Percentiles rank a stretch among this genome's conserved stretches.
Conservation (phyloP, 371 early-diverging fungal genomes). For the Rhizopus sp. region DNA sequence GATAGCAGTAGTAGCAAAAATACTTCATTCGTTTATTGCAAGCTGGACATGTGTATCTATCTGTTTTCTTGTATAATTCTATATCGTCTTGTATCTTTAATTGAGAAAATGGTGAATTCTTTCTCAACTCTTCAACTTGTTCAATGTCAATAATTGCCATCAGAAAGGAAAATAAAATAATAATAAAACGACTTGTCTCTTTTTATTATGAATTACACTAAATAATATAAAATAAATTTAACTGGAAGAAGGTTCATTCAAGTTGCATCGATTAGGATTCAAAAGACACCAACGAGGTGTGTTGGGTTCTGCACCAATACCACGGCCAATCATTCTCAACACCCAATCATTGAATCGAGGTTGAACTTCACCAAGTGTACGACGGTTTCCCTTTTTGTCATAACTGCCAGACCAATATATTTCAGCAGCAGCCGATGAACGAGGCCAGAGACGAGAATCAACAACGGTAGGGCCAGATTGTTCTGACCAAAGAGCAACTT, state of each 20-base stretch:
- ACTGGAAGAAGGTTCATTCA: constrained; percentile 28
- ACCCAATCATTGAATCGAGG: constrained; percentile 47
- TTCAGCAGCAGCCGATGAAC: constrained; percentile 73
- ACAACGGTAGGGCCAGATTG: constrained; percentile 64
- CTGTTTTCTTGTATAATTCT: constrained; percentile 30
- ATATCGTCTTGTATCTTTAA: constrained; percentile 48
- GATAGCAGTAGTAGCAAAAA: constrained; percentile 76
- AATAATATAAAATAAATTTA: constrained; percentile 6
- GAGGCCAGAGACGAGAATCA: constrained; percentile 73
- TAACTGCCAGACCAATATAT: constrained; percentile 75
- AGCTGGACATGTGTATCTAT: constrained; percentile 49
- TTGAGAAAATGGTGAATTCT: constrained; percentile 35
- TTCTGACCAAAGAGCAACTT: constrained; percentile 74
- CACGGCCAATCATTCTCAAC: constrained; percentile 64
- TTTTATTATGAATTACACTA: not conserved
- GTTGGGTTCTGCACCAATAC: constrained; percentile 66
- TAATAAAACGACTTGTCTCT: not conserved
- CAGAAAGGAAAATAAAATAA: not conserved
- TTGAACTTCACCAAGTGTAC: constrained; percentile 29
- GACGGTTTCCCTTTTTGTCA: constrained; percentile 49
- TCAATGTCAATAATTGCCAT: constrained; percentile 7
- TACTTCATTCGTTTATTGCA: constrained; percentile 70
- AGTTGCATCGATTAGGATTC: constrained; percentile 67
- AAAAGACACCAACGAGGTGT: constrained; percentile 73
- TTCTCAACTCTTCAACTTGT: constrained; percentile 13